Evolutionary conservation across 2,329 filamentous ascomycete genomes (phyloP), one percentile per base, ranked within the genome.

Genomic region (Verticillium isaacii): DNA sequence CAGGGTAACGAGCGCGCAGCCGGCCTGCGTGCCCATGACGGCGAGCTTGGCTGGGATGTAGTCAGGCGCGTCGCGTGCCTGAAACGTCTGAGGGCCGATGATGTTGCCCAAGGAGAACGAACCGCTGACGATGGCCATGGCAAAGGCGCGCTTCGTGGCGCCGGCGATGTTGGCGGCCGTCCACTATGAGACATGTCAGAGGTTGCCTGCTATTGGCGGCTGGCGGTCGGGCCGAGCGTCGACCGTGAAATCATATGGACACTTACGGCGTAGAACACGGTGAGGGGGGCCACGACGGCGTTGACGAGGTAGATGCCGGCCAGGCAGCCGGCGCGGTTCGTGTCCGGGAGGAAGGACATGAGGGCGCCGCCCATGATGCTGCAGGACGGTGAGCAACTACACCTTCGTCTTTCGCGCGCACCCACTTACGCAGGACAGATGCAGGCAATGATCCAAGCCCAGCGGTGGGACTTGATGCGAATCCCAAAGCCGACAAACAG

Each of bases 71-170:
- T 86, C 82, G 50, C 74, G 74, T 2, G 75, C 75, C 66, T 80
- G 80, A 73, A 86, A 85, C 2, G 82, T 85, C 68, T 85, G 80
- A 0, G 83, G 83, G 0, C 83, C 82, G 63, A 85, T 85, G 61
- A 85, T 82, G 68, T 84, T 86, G 17, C 81, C 82, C 5, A 83
- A 70, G 0, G 80, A 80, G 68, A 84, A 85, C 19, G 78, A 77
- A 32, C 79, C 79, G 57, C 78, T 78, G 65, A 84, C 75, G 58
- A 82, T 70, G 19, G 80, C 80, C 11, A 78, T 75, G 3, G 80
- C 81, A 58, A 82, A 80, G 12, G 80, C 77, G 32, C 81, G 78
- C 71, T 84, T 85, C 5, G 82, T 84, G 25, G 77, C 76, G 5
- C 82, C 82, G 5, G 78, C 79, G 56, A 83, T 72, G 68, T 85